phyloP scores from a whole-genome alignment of 139 green algal species.

The Chlorella sp. region DNA sequence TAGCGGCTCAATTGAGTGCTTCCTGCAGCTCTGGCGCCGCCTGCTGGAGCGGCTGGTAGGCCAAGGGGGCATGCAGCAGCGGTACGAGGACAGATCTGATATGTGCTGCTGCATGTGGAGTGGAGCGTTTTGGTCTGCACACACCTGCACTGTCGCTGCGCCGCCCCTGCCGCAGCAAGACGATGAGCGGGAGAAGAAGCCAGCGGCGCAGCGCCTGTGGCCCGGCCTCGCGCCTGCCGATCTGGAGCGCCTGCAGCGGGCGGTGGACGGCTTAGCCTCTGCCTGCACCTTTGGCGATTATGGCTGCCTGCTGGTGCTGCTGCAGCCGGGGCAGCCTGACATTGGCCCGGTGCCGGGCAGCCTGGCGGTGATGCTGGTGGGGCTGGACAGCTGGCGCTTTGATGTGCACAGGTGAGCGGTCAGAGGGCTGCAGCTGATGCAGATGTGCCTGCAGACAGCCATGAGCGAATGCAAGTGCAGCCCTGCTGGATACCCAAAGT shows the following conservation, averaged over 20 bases:
- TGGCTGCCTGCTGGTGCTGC: background rate
- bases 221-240: background rate
- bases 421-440: background rate
- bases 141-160: background rate
- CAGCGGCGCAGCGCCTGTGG: background rate
- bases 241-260: background rate
- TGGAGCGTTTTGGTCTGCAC: background rate
- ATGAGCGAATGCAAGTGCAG: background rate
- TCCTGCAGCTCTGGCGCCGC: background rate
- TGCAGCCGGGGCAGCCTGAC: conserved; percentile 10
- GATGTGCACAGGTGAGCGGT: background rate
- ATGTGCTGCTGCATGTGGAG: background rate
- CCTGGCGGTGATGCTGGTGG: conserved; percentile 17
- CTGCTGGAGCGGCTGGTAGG: conserved; percentile 2
- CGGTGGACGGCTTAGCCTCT: background rate
- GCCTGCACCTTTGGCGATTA: background rate
- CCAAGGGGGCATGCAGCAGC: background rate
- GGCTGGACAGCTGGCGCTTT: conserved; percentile 38
- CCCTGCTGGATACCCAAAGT: background rate
- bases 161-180: too few species aligned
- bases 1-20: background rate
- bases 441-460: too few species aligned
- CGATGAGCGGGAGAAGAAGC: background rate
- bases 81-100: background rate
- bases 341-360: background rate